Conservation (phyloP, 2,329 filamentous ascomycete genomes). For the Fonsecaea monophora region DNA sequence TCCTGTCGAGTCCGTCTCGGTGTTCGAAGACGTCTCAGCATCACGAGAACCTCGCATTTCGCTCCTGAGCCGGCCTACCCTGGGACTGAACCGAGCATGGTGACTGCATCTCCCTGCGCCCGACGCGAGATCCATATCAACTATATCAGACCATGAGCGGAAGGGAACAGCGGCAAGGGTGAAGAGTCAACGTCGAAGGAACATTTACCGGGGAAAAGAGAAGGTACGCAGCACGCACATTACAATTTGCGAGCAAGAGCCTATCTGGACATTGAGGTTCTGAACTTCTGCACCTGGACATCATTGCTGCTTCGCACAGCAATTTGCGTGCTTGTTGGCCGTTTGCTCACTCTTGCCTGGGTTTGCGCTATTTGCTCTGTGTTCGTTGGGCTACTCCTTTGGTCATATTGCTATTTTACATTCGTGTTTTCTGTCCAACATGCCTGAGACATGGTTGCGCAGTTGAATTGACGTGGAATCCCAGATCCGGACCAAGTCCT, state of each 20-base stretch:
- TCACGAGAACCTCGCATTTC: not conserved
- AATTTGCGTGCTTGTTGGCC: not conserved
- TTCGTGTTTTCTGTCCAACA: not conserved
- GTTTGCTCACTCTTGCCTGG: not conserved
- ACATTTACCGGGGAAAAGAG: conserved; percentile 16
- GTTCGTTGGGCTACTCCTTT: not conserved
- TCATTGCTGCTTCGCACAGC: not conserved
- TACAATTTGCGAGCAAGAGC: conserved; percentile 1
- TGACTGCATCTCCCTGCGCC: conserved; percentile 27
- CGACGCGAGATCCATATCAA: conserved; percentile 19
- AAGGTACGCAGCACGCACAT: conserved; percentile 27
- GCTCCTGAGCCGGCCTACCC: conserved; percentile 1
- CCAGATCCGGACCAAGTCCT: conserved; percentile 11
- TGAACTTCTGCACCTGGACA: not conserved
- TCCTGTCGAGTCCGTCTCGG: not conserved
- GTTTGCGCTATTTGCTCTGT: not conserved
- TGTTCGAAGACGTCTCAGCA: not conserved
- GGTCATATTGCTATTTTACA: not conserved
- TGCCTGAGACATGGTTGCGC: conserved; percentile 12
- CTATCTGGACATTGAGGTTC: not conserved
- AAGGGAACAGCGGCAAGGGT: conserved; percentile 10
- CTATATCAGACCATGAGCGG: conserved; percentile 27
- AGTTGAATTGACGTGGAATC: conserved; percentile 15
- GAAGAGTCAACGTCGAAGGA: conserved; percentile 6
- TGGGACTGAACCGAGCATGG: conserved; percentile 31